phyloP scores from a whole-genome alignment of 1,284 basidiomycete genomes.

The Irpex rosettiformis region DNA sequence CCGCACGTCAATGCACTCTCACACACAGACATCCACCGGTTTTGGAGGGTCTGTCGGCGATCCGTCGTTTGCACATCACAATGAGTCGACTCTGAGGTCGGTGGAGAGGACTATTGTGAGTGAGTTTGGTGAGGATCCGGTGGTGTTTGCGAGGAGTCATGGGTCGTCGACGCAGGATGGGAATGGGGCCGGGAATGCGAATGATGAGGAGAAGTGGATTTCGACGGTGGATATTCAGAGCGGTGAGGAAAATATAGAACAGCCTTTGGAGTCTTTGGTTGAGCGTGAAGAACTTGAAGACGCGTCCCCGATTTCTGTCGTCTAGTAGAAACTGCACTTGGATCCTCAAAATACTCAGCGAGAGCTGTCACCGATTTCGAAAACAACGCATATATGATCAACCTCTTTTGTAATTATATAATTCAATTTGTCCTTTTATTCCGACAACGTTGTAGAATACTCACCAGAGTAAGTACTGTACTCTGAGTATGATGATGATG shows the following conservation, averaged over 20 bases:
- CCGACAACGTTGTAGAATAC: no score
- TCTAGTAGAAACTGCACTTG: no score
- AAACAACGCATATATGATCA: no score
- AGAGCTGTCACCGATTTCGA: no score
- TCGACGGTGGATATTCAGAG: not conserved
- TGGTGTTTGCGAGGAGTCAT: not conserved
- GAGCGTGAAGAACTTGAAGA: no score
- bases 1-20: conserved; percentile 17
- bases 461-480: no score
- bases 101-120: conserved; percentile 7
- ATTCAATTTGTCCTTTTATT: no score
- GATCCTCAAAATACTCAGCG: no score
- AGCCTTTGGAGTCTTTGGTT: not conserved
- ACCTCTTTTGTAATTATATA: no score
- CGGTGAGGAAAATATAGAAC: not conserved
- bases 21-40: not conserved
- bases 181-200: not conserved
- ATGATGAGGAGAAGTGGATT: not conserved
- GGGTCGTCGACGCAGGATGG: not conserved
- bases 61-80: not conserved
- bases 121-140: conserved; percentile 18
- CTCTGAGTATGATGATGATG: no score
- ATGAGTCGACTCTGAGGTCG: not conserved
- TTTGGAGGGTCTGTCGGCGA: not conserved
- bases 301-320: no score